These are phyloP conservation scores for Asterochloris erici DNA, from an alignment of 139 green algal species.

Conservation along the genomic window DNA sequence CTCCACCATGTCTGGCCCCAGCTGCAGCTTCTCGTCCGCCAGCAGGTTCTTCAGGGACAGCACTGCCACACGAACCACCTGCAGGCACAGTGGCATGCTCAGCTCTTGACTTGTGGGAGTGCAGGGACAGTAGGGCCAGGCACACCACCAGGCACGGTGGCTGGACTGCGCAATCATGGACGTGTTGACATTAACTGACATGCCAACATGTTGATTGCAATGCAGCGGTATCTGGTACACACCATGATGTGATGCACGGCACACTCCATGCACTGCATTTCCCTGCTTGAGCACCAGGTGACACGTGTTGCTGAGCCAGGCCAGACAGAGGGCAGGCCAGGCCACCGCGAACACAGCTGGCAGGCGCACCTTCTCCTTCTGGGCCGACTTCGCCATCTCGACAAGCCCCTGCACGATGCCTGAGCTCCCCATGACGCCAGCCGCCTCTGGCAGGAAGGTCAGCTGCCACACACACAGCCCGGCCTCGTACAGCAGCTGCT, in stretches of 20 bases:
- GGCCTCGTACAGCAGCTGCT: slow-evolving; percentile 94
- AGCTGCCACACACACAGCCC: slow-evolving; percentile 91
- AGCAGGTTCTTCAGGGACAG: slow-evolving; percentile 85
- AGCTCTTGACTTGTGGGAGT: too few species aligned
- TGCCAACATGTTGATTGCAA: too few species aligned
- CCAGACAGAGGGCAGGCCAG: too few species aligned
- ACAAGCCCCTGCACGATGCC: slow-evolving; percentile 75
- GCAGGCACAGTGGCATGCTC: not conserved
- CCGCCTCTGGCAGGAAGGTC: slow-evolving; percentile 68
- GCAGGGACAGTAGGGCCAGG: too few species aligned
- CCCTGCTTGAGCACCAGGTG: too few species aligned
- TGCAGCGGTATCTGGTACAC: too few species aligned
- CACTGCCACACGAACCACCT: slow-evolving; percentile 87
- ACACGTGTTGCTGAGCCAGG: too few species aligned
- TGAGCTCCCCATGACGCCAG: slow-evolving; percentile 49
- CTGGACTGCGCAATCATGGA: too few species aligned
- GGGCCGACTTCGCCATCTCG: slow-evolving; percentile 67
- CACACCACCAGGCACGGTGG: too few species aligned
- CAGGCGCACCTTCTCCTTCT: slow-evolving; percentile 89
- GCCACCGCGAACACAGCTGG: not conserved
- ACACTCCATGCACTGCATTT: too few species aligned
- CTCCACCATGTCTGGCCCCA: slow-evolving; percentile 76
- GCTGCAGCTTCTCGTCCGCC: slow-evolving; percentile 28
- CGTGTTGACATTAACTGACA: too few species aligned
- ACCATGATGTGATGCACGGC: too few species aligned